Base-by-base conservation (phyloP, 164 flowering plant species). In the Nymphaea thermarum region DNA sequence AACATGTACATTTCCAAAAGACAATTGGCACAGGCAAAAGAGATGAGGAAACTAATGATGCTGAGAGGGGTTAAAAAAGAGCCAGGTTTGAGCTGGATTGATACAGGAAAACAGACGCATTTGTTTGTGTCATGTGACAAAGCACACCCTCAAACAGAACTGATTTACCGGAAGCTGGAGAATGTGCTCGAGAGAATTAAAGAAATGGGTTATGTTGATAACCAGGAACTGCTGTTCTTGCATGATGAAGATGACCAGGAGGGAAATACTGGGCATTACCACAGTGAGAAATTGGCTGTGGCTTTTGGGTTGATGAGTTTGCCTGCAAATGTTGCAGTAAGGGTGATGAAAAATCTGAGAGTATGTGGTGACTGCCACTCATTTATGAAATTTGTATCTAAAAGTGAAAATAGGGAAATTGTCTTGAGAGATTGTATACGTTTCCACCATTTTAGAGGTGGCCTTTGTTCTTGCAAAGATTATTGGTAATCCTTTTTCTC, bases 21-120 rank as follows among this genome's bases (percentile, higher is more conserved):
- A 15, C 66, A 74, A 43, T 65, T 77, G 8, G 42, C 47, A 1
- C 66, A 67, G 0, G 89, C 87, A 4, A 69, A 62, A 6, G 42
- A 75, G 66, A 71, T 85, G 42, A 81, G 88, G 63, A 75, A 82
- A 10, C 69, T 83, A 76, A 85, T 87, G 86, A 76, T 66, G 51
- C 71, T 72, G 6, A 68, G 80, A 44, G 78, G 86, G 43, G 64
- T 85, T 53, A 86, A 80, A 79, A 87, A 87, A 71, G 89, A 85
- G 72, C 86, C 89, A 6, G 89, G 89, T 60, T 53, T 81, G 42
- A 83, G 89, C 71, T 85, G 87, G 91, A 81, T 87, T 60, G 80
- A 85, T 72, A 70, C 82, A 6, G 76, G 83, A 44, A 64, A 68
- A 47, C 59, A n/a, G 44, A 79, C 82, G 47, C 81, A 82, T 77